Base-by-base conservation (phyloP, 78 protist species). In the Emiliania huxleyi region DNA sequence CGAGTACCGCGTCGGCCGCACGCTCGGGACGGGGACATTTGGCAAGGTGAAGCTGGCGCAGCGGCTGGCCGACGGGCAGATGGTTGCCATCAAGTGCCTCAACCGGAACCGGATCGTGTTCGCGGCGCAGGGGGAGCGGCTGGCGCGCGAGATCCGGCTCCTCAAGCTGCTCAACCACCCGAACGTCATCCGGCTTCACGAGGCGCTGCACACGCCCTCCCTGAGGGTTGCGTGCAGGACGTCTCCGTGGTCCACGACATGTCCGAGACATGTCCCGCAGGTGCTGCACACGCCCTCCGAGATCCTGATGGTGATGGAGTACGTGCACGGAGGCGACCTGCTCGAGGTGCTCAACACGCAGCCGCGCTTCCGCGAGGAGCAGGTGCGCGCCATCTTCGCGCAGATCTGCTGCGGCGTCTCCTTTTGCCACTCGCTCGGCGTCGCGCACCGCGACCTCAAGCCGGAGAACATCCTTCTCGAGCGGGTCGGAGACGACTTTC, bases 391-490 rank as follows among this genome's bases (percentile, higher is more conserved):
- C 43, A 73, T 79, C 88, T 91, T 91, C 42, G 26, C 42, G 33
- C 90, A 91, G 93, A 46, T 91, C 71, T 48, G 79, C 89, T 29
- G 73, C 52, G 93, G 88, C 33, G 93, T 91, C 71, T 3, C 84
- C 18, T 91, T 77, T 26, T 42, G 83, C 89, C 93, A 91, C 87
- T 79, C 81, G 77, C 62, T 77, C 29, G 93, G 87, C 75, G 84
- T 91, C n/a, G 93, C 84, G 38, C 93, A 91, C 87, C 93, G 93
- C 42, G 93, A 93, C 55, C 87, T 93, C 40, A 93, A 93, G 91
- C 94, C 87, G 18, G 94, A 93, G 91, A 93, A 93, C 92, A 52
- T 93, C 0, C 69, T 92, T 33, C 3, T 93, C 89, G 37, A 33
- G 15, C 0, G 5, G 73, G 15, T 37, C 85, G 37, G 0, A 46